A percentile compares a stretch with the other conserved stretches of the same genome.
Conservation (phyloP, 768 basidiomycete species). For the Lepiota brunneoincarnata region DNA sequence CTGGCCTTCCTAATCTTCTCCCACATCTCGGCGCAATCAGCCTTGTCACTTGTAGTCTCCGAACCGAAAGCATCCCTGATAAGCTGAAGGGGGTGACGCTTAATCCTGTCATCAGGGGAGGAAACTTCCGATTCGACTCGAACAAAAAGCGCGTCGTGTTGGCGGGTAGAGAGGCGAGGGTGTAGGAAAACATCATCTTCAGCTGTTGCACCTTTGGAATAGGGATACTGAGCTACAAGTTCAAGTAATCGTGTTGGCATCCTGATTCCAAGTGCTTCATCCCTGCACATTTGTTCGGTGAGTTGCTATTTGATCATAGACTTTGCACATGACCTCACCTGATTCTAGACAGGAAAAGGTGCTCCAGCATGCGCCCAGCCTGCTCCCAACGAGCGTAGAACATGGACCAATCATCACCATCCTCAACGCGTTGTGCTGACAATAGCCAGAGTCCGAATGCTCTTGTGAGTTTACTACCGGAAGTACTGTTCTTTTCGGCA, state of each 20-base stretch:
- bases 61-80: conserved; percentile 61
- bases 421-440: conserved; percentile 40
- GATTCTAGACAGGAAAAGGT: conserved; percentile 70
- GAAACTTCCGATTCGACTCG: conserved; percentile 58
- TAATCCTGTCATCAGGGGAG: conserved; percentile 36
- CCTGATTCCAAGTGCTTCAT: conserved; percentile 50
- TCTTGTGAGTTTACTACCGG: conserved; percentile 76
- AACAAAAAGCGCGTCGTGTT: conserved; percentile 62
- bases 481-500: conserved; percentile 68
- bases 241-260: conserved; percentile 72
- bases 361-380: conserved; percentile 70
- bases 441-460: conserved; percentile 75
- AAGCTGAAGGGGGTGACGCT: conserved; percentile 47
- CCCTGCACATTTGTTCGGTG: conserved; percentile 34
- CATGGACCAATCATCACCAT: conserved; percentile 54
- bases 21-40: conserved; percentile 48
- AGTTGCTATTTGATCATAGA: background rate
- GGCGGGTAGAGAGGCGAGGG: conserved; percentile 67
- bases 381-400: conserved; percentile 79
- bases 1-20: conserved; percentile 45
- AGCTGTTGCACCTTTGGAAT: conserved; percentile 35
- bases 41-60: conserved; percentile 24
- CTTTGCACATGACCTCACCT: conserved; percentile 42
- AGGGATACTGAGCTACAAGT: conserved; percentile 70
- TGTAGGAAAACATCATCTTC: conserved; percentile 46